Base-by-base conservation (phyloP, 208 protist genomes). In the Eutreptiella sp. region DNA sequence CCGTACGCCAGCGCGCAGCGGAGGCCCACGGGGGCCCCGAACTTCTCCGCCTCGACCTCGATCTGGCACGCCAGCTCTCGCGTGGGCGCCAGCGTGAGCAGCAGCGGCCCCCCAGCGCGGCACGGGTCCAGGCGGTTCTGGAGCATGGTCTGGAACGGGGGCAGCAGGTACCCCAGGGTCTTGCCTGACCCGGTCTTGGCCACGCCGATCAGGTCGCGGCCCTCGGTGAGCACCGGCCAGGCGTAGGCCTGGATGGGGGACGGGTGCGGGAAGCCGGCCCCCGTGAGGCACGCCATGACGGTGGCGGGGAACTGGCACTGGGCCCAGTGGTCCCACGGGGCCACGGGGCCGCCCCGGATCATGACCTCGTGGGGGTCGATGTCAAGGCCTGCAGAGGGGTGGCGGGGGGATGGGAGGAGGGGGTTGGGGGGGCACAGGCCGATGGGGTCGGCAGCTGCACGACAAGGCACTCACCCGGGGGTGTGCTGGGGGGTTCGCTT, bases 131-230 rank as follows among this genome's bases (percentile, higher is more conserved):
- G 83, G 14, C 68, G 75, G 57, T 81, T 72, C 1, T 76, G 74
- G 75, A 85, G 81, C 32, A 94, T 83, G 72, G 89, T 83, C 62
- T 92, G 62, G 16, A 89, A 73, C 1, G 75, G 81, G 3, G 90
- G 88, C 24, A 94, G 77, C 69, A 88, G 85, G 74, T 93, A 94
- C 3, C 79, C 83, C 70, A 93, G 85, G 24, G 90, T 92, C 79
- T 94, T 92, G 46, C 91, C 91, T 28, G 82, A 90, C 48, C 91
- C 91, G 26, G 91, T 96, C 59, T 90, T 75, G 0, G 90, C 85
- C 38, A 92, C 75, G 31, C 80, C 87, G 23, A 95, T 79, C n/a
- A 92, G 63, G 61, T 95, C 87, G 60, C 75, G 76, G 23, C 78
- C 78, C 65, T 84, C 80, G 11, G 94, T 70, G 4, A 89, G 61